These are phyloP conservation scores for Dichotomocladium elegans DNA, from an alignment of 371 early-diverging fungal species.

Conservation along the genomic window DNA sequence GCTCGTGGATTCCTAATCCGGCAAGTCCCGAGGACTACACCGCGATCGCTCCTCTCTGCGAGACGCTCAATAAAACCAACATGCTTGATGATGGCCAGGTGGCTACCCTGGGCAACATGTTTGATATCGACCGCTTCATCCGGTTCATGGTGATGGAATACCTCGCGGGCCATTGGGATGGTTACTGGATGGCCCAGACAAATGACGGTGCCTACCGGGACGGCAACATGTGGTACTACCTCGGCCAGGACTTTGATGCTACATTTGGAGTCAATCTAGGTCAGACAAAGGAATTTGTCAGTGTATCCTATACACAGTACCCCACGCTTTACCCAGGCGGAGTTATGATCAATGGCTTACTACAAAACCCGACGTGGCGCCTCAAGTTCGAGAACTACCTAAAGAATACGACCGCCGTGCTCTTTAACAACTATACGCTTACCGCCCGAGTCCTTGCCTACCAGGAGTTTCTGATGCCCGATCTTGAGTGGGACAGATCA, in stretches of 20 bases:
- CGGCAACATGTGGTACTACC: slow-evolving; percentile 40
- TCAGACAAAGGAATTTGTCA: slow-evolving; percentile 18
- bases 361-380: slow-evolving; percentile 34
- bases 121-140: slow-evolving; percentile 44
- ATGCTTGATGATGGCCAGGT: slow-evolving; percentile 36
- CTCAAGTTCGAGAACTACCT: slow-evolving; percentile 43
- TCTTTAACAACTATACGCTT: slow-evolving; percentile 50
- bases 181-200: slow-evolving; percentile 55
- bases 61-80: slow-evolving; percentile 35
- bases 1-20: slow-evolving; percentile 30
- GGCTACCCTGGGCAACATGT: slow-evolving; percentile 25
- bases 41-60: slow-evolving; percentile 38
- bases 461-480: slow-evolving; percentile 46
- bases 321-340: slow-evolving; percentile 31
- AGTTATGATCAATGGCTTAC: slow-evolving; percentile 48
- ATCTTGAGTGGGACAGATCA: slow-evolving; percentile 52
- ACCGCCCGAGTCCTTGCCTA: slow-evolving; percentile 39
- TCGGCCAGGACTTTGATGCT: slow-evolving; percentile 54
- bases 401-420: slow-evolving; percentile 28
- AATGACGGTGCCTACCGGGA: slow-evolving; percentile 53
- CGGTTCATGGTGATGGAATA: slow-evolving; percentile 63
- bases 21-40: slow-evolving; percentile 27
- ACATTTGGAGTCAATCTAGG: slow-evolving; percentile 56
- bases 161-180: slow-evolving; percentile 54
- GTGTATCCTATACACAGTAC: slow-evolving; percentile 33